Evolutionary conservation across 2,329 filamentous ascomycete species (phyloP).

Genomic region (Cryphonectria carpinicola): DNA sequence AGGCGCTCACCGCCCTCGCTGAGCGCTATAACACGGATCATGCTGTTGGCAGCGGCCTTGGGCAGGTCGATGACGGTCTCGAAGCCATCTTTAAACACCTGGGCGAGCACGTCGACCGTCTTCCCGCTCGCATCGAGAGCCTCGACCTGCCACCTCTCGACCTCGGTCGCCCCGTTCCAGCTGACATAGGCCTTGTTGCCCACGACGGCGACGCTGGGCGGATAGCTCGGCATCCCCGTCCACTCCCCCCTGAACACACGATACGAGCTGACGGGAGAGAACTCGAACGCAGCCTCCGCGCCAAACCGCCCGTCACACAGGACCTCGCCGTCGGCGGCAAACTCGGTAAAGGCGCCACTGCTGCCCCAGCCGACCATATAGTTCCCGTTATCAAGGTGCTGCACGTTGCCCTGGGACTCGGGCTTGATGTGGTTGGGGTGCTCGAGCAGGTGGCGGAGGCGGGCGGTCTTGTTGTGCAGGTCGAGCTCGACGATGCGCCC

Average conservation of each 20-base stretch:
- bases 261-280: constrained; percentile 30
- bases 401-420: constrained; percentile 49
- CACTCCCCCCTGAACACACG: constrained; percentile 30
- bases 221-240: constrained; percentile 26
- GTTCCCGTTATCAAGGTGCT: constrained; percentile 57
- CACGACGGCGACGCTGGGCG: constrained; percentile 21
- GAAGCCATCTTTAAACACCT: constrained; percentile 28
- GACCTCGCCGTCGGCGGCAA: constrained; percentile 27
- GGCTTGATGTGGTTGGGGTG: constrained; percentile 33
- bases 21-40: constrained; percentile 25
- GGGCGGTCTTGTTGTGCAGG: constrained; percentile 34
- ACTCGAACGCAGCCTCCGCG: constrained; percentile 27
- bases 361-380: constrained; percentile 57
- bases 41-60: constrained; percentile 8
- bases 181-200: constrained; percentile 29
- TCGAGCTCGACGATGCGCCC: constrained; percentile 35
- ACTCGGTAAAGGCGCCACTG: constrained; percentile 28
- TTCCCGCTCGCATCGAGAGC: constrained; percentile 15
- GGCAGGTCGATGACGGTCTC: constrained; percentile 29
- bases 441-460: constrained; percentile 36
- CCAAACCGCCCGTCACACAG: constrained; percentile 31
- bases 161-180: constrained; percentile 32
- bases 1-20: constrained; percentile 16
- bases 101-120: constrained; percentile 15
- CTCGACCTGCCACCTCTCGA: constrained; percentile 30